Base-by-base conservation (phyloP, 345 rosid genomes). In the Gossypium australe region DNA sequence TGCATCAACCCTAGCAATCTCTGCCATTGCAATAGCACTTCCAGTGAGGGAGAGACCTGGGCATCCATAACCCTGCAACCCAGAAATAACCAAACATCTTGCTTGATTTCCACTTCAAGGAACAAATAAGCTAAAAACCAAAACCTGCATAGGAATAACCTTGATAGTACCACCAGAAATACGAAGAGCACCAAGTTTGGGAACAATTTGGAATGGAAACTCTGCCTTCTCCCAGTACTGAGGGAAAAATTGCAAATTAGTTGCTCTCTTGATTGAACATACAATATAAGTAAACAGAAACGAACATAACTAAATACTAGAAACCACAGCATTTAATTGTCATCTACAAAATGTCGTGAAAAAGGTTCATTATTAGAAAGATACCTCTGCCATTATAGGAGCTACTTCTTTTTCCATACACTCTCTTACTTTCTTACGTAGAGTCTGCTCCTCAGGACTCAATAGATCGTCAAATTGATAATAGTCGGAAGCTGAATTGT, bases 141-240 rank as follows among this genome's bases (percentile, higher is more conserved):
- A 60, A 63, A 65, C 17, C 43, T 10, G 47, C 59, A 27, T n/a
- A 67, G 24, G 72, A 61, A 51, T 76, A 67, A 95, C 99, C 94
- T 90, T 91, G 82, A 93, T 95, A 0, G 93, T 93, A 58, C 97
- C 97, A 75, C 99, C 98, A 83, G 88, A 83, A 78, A 95, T 73
- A 70, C 65, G 43, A 52, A 93, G 74, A 34, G 87, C 86, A 20
- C 86, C 92, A 67, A 93, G 86, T 84, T 89, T 90, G 43, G 99
- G 98, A 75, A 93, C 74, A 60, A 89, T 74, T 59, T 95, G 91
- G 84, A 89, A 95, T 20, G 98, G 98, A 80, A 95, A 95, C 75
- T 89, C 94, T 18, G 98, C 99, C 82, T 90, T 95, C 94, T 95
- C 98, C 98, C 99, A 93, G 29, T 91, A 93, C 99, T 95, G 82